phyloP scores from a whole-genome alignment of 169 alveolate species.

The Plasmodium relictum region DNA sequence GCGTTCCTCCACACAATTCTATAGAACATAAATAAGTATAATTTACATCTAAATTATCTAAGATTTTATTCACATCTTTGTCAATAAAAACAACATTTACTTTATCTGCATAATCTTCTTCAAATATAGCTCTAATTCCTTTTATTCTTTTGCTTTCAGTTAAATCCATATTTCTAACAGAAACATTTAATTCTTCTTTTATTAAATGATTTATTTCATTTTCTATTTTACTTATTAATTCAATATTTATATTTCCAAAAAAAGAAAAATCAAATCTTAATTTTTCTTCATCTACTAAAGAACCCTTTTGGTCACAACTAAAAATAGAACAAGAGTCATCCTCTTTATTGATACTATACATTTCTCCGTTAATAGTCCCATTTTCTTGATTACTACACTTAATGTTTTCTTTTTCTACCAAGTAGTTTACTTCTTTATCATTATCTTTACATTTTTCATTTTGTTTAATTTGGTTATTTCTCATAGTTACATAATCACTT shows the following conservation, averaged over 20 bases:
- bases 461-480: not conserved
- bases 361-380: not conserved
- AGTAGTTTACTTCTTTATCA: not conserved
- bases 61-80: slow-evolving; percentile 79
- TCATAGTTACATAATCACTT: slow-evolving; percentile 12
- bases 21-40: slow-evolving; percentile 84
- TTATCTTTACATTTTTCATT: not conserved
- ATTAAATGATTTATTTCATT: slow-evolving; percentile 81
- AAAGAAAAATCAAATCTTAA: slow-evolving; percentile 91
- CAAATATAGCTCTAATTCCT: slow-evolving; percentile 91
- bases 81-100: slow-evolving; percentile 94
- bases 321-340: slow-evolving; percentile 23
- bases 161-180: slow-evolving; percentile 81
- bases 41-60: slow-evolving; percentile 66
- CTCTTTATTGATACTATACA: not conserved
- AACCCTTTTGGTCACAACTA: slow-evolving; percentile 89
- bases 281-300: slow-evolving; percentile 89
- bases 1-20: slow-evolving; percentile 96
- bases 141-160: slow-evolving; percentile 84
- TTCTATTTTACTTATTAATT: slow-evolving; percentile 81
- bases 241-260: slow-evolving; percentile 81
- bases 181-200: slow-evolving; percentile 80
- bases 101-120: slow-evolving; percentile 94
- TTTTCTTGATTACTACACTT: not conserved
- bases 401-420: not conserved